phyloP scores from a whole-genome alignment of 192 early-diverging fungal genomes.

The Backusella luteola region DNA sequence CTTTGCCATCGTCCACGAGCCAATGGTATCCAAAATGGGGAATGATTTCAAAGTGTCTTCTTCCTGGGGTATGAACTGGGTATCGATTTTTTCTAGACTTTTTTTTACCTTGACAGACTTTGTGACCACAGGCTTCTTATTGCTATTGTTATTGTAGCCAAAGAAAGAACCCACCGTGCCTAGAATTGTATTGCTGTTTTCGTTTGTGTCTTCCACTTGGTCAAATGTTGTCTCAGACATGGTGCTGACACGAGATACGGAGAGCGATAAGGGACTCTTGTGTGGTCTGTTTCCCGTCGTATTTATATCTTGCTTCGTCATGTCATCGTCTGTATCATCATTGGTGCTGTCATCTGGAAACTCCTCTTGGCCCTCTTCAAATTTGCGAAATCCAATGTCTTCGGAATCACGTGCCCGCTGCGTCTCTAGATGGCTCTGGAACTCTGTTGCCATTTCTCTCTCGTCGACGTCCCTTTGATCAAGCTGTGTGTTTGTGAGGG shows the following conservation, averaged over 20 bases:
- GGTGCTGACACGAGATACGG: neutral
- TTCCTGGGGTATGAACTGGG: slow-evolving; percentile 7
- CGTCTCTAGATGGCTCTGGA: neutral
- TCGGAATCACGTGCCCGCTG: neutral
- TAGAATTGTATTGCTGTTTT: neutral
- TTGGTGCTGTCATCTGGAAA: slow-evolving; percentile 20
- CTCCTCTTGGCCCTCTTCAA: slow-evolving; percentile 11
- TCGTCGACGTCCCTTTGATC: neutral
- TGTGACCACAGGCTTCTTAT: neutral
- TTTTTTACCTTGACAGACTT: neutral
- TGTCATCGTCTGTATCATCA: neutral
- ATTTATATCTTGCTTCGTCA: neutral
- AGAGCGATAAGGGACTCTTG: slow-evolving; percentile 7
- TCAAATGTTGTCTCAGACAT: neutral
- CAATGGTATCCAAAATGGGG: slow-evolving; percentile 33
- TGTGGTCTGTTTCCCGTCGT: neutral
- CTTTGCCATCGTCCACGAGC: slow-evolving; percentile 36
- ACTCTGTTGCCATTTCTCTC: slow-evolving; percentile 7
- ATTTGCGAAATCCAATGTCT: slow-evolving; percentile 14
- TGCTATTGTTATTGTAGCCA: neutral
- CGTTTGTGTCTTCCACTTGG: no score
- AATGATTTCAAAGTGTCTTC: slow-evolving; percentile 36
- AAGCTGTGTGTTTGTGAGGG: neutral
- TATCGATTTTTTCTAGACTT: neutral
- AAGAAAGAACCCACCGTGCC: slow-evolving; percentile 1